phyloP scores from a whole-genome alignment of 2,329 filamentous ascomycete species.

The Sarocladium strictum region DNA sequence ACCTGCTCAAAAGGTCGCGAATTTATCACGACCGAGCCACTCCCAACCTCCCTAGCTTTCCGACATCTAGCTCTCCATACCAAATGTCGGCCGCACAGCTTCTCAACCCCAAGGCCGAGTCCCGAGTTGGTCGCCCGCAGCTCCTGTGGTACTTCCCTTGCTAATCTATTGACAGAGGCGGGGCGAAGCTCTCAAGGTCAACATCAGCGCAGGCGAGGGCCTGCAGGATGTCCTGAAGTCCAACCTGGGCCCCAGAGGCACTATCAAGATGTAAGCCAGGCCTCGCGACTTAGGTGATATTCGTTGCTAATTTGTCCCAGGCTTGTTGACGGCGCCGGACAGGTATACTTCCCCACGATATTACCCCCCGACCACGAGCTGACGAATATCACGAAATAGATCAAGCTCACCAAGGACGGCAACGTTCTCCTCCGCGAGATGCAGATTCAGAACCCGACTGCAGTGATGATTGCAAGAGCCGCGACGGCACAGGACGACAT shows the following conservation, averaged over 20 bases:
- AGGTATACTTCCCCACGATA: conserved; percentile 39
- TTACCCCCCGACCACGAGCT: conserved; percentile 15
- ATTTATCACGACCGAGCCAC: conserved; percentile 2
- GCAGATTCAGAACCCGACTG: conserved; percentile 98
- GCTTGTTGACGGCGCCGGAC: conserved; percentile 64
- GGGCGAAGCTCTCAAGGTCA: conserved; percentile 93
- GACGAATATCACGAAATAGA: conserved; percentile 43
- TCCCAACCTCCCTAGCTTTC: background rate
- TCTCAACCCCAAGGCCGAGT: conserved; percentile 98
- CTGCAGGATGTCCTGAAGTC: conserved; percentile 92
- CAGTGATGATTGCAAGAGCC: conserved; percentile 75
- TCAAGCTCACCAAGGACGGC: conserved; percentile 98
- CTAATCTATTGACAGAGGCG: conserved; percentile 58
- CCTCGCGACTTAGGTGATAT: background rate
- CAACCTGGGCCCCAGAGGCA: conserved; percentile 88
- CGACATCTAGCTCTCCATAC: background rate
- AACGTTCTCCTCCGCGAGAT: conserved; percentile 75
- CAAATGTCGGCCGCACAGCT: conserved; percentile 95
- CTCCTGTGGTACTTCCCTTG: conserved; percentile 15
- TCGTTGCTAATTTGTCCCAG: conserved; percentile 32
- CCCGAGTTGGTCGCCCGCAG: conserved; percentile 58
- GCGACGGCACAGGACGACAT: conserved; percentile 98
- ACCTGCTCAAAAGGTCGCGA: conserved; percentile 7
- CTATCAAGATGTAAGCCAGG: conserved; percentile 79
- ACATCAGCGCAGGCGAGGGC: conserved; percentile 94